Percentiles rank a stretch among this genome's conserved stretches.
Conservation (phyloP, 495 filamentous ascomycete species). For the Tuber borchii region DNA sequence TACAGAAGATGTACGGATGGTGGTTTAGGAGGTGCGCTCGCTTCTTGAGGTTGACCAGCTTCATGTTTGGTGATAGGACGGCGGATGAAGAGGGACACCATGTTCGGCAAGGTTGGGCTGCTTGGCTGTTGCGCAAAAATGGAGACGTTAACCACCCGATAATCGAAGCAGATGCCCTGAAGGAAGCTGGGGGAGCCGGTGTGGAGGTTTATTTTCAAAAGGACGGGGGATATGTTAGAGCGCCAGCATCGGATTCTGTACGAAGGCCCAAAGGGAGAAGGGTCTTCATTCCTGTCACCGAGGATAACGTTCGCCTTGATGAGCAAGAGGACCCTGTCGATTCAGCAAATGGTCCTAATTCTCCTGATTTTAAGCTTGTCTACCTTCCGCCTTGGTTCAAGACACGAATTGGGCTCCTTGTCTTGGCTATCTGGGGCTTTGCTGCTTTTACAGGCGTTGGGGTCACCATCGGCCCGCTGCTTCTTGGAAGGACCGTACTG, state of each 20-base stretch:
- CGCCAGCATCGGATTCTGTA: slow-evolving; percentile 86
- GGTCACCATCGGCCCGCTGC: slow-evolving; percentile 74
- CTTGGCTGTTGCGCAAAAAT: slow-evolving; percentile 47
- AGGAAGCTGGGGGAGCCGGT: slow-evolving; percentile 20
- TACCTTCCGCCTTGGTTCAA: slow-evolving; percentile 87
- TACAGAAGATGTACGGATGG: slow-evolving; percentile 85
- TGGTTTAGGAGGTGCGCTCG: slow-evolving; percentile 90
- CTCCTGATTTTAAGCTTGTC: slow-evolving; percentile 66
- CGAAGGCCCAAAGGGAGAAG: slow-evolving; percentile 75
- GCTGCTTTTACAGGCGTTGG: slow-evolving; percentile 86
- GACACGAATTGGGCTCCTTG: slow-evolving; percentile 72
- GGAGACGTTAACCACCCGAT: slow-evolving; percentile 51
- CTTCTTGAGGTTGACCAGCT: slow-evolving; percentile 72
- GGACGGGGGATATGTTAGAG: slow-evolving; percentile 79
- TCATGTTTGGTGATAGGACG: slow-evolving; percentile 78
- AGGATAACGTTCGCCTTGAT: slow-evolving; percentile 61
- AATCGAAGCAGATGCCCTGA: slow-evolving; percentile 43
- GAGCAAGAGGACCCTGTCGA: slow-evolving; percentile 48
- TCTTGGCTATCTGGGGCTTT: slow-evolving; percentile 86
- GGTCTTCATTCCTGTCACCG: slow-evolving; percentile 76
- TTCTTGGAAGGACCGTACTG: slow-evolving; percentile 75
- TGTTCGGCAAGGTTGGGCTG: slow-evolving; percentile 53
- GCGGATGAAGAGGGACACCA: slow-evolving; percentile 74
- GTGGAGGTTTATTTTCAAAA: slow-evolving; percentile 53
- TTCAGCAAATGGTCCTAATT: slow-evolving; percentile 54